Conservation (phyloP, 2,329 filamentous ascomycete species). For the Fusarium fujikuroi region DNA sequence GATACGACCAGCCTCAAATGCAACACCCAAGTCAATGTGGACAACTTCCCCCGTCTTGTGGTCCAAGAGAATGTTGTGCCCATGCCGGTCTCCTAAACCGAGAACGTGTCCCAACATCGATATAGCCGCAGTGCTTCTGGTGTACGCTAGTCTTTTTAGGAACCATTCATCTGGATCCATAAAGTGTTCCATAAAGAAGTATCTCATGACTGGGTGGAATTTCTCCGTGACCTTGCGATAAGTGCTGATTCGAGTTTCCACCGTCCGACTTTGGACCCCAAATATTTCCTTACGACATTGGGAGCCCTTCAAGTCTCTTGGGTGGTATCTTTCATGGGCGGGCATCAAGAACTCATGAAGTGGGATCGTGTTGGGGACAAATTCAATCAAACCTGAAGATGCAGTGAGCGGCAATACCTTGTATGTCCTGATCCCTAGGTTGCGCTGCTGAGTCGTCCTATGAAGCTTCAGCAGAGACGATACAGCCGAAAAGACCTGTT, state of each 20-base stretch:
- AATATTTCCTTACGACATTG: conserved; percentile 83
- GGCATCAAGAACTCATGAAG: conserved; percentile 93
- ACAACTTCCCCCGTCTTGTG: conserved; percentile 90
- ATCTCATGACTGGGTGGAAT: conserved; percentile 93
- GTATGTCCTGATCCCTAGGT: conserved; percentile 93
- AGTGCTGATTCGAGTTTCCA: conserved; percentile 76
- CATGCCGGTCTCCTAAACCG: conserved; percentile 92
- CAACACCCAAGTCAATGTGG: conserved; percentile 96
- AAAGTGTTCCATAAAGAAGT: conserved; percentile 97
- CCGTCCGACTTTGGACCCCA: conserved; percentile 74
- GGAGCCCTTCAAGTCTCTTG: conserved; percentile 80
- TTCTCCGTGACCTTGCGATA: conserved; percentile 82
- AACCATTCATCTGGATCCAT: conserved; percentile 97
- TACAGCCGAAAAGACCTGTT: conserved; percentile 97
- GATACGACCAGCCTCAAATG: conserved; percentile 96
- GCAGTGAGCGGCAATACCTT: conserved; percentile 92
- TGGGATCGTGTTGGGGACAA: conserved; percentile 92
- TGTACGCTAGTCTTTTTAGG: conserved; percentile 86
- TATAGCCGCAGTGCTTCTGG: conserved; percentile 90
- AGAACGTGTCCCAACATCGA: conserved; percentile 95
- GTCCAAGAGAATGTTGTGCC: conserved; percentile 96
- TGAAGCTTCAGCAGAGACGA: conserved; percentile 89
- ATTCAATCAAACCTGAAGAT: conserved; percentile 92
- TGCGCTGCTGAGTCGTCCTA: conserved; percentile 85
- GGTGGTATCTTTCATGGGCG: conserved; percentile 87